phyloP scores from a whole-genome alignment of 192 early-diverging fungal genomes.

The Rhizoclosmatium globosum region DNA sequence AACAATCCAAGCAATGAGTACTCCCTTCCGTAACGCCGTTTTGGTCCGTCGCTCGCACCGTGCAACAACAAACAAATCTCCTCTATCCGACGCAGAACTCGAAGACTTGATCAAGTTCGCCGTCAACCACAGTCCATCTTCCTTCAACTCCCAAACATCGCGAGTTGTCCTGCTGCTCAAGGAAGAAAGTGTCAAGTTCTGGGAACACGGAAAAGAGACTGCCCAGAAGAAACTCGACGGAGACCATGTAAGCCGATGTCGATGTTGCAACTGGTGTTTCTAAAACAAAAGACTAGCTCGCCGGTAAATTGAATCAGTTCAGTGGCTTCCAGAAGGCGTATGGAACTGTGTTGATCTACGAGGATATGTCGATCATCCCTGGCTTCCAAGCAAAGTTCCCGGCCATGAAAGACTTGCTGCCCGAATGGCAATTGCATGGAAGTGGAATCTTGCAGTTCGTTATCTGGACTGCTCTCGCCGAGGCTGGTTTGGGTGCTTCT shows the following conservation, averaged over 20 bases:
- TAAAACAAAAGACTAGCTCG: constrained; percentile 8
- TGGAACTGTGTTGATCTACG: constrained; percentile 47
- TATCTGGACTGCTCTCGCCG: constrained; percentile 39
- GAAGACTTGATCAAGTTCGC: constrained; percentile 41
- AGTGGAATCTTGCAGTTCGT: constrained; percentile 42
- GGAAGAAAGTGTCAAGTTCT: constrained; percentile 41
- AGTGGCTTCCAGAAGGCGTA: constrained; percentile 32
- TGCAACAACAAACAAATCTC: constrained; percentile 5
- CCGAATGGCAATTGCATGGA: constrained; percentile 27
- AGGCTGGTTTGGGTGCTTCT: constrained; percentile 37
- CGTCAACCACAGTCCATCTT: constrained; percentile 34
- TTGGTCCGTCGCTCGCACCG: constrained; percentile 39
- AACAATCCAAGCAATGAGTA: not conserved
- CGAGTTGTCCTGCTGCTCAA: constrained; percentile 41
- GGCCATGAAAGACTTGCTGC: constrained; percentile 12
- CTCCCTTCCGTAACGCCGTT: not conserved
- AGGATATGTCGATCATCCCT: constrained; percentile 30
- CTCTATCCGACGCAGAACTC: constrained; percentile 34
- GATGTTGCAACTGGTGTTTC: not conserved
- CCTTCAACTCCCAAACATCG: constrained; percentile 40
- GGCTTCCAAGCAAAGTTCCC: constrained; percentile 30
- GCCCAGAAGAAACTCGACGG: constrained; percentile 10
- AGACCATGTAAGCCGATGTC: constrained; percentile 18
- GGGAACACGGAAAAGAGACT: constrained; percentile 31
- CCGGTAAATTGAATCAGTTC: constrained; percentile 10